Conservation (phyloP, 1,284 basidiomycete species). For the Microbotryomycetes sp. region DNA sequence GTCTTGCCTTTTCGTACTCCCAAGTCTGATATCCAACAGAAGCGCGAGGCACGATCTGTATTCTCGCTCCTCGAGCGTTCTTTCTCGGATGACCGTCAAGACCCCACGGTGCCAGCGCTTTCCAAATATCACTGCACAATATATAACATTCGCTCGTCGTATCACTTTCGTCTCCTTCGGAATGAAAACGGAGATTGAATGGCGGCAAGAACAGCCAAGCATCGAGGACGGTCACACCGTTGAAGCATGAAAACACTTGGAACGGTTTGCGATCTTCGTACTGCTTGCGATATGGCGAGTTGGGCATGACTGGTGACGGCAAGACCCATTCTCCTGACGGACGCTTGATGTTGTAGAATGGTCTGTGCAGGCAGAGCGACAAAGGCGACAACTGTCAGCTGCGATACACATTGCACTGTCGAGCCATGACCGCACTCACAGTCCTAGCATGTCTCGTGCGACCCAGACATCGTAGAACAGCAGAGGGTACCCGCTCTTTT, state of each 20-base stretch:
- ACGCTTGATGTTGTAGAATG: conserved; percentile 23
- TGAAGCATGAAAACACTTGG: conserved; percentile 46
- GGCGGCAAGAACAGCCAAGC: conserved; percentile 41
- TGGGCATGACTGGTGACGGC: conserved; percentile 38
- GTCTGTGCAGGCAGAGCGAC: conserved; percentile 33
- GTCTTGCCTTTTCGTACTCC: conserved; percentile 16
- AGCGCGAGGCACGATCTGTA: conserved; percentile 20
- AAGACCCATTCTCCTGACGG: conserved; percentile 22
- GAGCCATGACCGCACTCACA: conserved; percentile 35
- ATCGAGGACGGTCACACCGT: conserved; percentile 41
- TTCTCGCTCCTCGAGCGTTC: conserved; percentile 13
- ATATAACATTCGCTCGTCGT: conserved; percentile 26
- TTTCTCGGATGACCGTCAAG: not conserved
- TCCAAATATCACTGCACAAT: conserved; percentile 24
- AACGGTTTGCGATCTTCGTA: conserved; percentile 41
- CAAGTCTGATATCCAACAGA: conserved; percentile 10
- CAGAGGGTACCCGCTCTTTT: conserved; percentile 32
- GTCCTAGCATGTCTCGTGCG: conserved; percentile 44
- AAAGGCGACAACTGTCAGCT: conserved; percentile 36
- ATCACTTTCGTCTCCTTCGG: conserved; percentile 8
- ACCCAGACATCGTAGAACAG: conserved; percentile 48
- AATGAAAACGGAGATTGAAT: conserved; percentile 22
- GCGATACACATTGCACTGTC: not conserved
- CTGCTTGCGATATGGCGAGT: conserved; percentile 37
- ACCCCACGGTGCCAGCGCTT: conserved; percentile 1